Conservation (phyloP, 257 asterid genomes). For the Nyctanthes arbortristis region DNA sequence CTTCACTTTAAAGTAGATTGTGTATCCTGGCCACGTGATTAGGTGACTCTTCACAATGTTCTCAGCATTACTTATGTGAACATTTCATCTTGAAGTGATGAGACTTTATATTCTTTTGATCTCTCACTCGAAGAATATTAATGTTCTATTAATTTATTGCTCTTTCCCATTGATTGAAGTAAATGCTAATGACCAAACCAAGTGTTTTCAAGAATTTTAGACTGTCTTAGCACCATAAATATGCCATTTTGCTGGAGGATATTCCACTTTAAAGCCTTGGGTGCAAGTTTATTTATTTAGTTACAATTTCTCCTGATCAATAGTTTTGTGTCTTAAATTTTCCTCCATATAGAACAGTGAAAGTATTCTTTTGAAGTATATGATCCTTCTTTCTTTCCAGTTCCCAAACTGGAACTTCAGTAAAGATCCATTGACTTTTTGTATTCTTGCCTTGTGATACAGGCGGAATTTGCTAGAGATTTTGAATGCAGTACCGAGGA, state of each 20-base stretch:
- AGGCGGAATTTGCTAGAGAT: conserved; percentile 44
- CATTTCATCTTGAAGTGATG: neutral
- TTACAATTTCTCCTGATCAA: neutral
- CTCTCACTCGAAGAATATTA: neutral
- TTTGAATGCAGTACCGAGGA: conserved; percentile 42
- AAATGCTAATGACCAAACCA: neutral
- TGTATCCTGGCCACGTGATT: neutral
- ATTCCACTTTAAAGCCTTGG: neutral
- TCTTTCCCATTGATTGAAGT: neutral
- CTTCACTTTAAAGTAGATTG: neutral
- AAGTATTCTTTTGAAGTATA: neutral
- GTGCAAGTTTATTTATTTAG: neutral
- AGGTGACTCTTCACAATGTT: neutral
- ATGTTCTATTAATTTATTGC: neutral
- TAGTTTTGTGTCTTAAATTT: neutral
- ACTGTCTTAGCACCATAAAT: neutral
- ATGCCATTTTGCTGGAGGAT: neutral
- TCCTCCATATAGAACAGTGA: neutral
- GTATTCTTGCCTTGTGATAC: conserved; percentile 17
- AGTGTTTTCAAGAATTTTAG: neutral
- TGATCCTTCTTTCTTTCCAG: no score
- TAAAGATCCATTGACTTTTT: conserved; percentile 11
- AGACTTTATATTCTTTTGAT: neutral
- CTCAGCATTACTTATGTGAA: neutral
- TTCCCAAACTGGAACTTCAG: conserved; percentile 10